Conservation (phyloP, 208 protist species). For the Histomonas meleagridis region DNA sequence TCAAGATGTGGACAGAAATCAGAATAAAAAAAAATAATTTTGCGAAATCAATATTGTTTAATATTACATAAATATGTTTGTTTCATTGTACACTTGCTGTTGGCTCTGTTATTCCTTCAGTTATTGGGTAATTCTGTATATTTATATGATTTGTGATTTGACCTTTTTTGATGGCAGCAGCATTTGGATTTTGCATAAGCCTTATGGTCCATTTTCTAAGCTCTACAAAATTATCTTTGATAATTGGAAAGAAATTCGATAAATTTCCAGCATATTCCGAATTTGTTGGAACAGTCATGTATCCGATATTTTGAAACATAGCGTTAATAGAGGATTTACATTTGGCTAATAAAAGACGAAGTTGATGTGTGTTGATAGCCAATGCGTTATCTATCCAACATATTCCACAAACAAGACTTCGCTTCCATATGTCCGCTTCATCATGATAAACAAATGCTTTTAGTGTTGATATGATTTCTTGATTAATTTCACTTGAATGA, state of each 20-base stretch:
- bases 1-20: too few species aligned
- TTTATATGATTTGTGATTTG: too few species aligned
- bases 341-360: not conserved
- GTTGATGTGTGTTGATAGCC: constrained; percentile 7
- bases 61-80: too few species aligned
- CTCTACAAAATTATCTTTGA: not conserved
- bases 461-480: not conserved
- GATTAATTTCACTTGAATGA: not conserved
- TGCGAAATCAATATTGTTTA: too few species aligned
- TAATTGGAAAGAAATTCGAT: not conserved
- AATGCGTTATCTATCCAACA: not conserved
- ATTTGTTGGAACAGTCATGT: not conserved
- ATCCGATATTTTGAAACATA: not conserved
- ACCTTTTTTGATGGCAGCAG: too few species aligned
- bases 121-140: too few species aligned
- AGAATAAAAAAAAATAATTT: too few species aligned
- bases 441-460: not conserved
- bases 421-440: not conserved
- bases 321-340: constrained; percentile 26
- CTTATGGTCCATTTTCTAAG: constrained; percentile 17
- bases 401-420: not conserved
- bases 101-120: too few species aligned
- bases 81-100: too few species aligned
- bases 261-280: not conserved
- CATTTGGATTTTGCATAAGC: too few species aligned